Base-by-base conservation (phyloP, 129 eudicot species). In the Tagetes patula region DNA sequence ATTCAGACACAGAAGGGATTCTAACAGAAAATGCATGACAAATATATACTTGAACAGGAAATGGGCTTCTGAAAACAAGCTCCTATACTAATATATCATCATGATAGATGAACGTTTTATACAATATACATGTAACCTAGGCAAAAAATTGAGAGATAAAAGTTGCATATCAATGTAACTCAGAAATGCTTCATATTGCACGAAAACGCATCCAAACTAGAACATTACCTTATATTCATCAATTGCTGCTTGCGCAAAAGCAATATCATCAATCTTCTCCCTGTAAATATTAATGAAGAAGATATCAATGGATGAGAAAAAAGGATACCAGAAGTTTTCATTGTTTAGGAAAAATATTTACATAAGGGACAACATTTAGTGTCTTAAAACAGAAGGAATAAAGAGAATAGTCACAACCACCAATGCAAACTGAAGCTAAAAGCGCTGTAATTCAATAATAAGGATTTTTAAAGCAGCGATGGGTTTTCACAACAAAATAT, bases 211-310 rank as follows among this genome's bases (percentile, higher is more conserved):
- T 42, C 3, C 20, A 65, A 2, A 36, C 34, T 30, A 72, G n/a
- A 67, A 14, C 73, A 27, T 72, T 69, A 91, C 99, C 97, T 88
- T 95, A 81, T 77, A 88, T 78, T 95, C 99, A 60, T 95, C 89
- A 46, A 95, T 90, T 50, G 96, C 86, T 74, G 89, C 96, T 77
- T 85, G 97, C 11, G 96, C 99, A 75, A 88, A 95, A 38, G 91
- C 75, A 80, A 95, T 95, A 77, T 88, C 96, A 40, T 73, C 77
- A 65, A 86, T 91, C 85, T 95, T 95, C 83, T 95, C 99, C 99
- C 99, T 95, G 59, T 80, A 75, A 38, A 73, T 37, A 72, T 76
- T 8, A 40, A 60, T 38, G 45, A 36, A 60, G n/a, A 43, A 73
- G 71, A 65, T 68, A 76, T 79, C 71, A 61, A 52, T 67, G n/a